Evolutionary conservation across 805 yeast genomes (phyloP).

Genomic region (Danielozyma ontarioensis): DNA sequence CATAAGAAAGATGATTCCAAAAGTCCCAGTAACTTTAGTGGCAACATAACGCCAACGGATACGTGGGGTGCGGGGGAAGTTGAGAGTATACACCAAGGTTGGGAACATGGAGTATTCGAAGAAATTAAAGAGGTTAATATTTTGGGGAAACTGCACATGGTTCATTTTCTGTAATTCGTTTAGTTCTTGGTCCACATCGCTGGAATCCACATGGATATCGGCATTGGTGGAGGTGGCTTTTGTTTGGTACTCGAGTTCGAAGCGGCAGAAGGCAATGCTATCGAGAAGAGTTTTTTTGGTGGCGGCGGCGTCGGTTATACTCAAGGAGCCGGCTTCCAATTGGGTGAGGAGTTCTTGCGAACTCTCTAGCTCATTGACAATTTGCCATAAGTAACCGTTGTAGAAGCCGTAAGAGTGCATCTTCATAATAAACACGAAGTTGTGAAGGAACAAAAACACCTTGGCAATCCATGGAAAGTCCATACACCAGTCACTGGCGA

Average conservation of each 20-base stretch:
- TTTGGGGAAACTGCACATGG: conserved; percentile 56
- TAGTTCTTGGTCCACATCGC: conserved; percentile 3
- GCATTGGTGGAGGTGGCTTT: conserved; percentile 9
- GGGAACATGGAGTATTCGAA: conserved; percentile 86
- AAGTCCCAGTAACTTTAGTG: conserved; percentile 70
- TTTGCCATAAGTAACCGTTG: conserved; percentile 83
- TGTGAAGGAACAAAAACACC: conserved; percentile 78
- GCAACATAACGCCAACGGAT: conserved; percentile 67
- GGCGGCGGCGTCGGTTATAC: conserved; percentile 10
- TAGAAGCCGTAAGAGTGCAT: conserved; percentile 90
- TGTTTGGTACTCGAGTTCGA: conserved; percentile 63
- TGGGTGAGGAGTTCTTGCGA: conserved; percentile 42
- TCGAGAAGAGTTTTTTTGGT: conserved; percentile 28
- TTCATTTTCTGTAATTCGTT: conserved; percentile 6
- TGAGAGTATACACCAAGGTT: conserved; percentile 75
- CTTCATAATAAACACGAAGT: conserved; percentile 87
- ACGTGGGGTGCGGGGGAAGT: conserved; percentile 68
- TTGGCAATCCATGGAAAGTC: conserved; percentile 86
- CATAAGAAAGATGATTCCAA: conserved; percentile 85
- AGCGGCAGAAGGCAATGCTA: conserved; percentile 62
- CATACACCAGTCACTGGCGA: conserved; percentile 44
- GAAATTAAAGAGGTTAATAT: conserved; percentile 60
- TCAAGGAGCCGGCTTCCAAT: conserved; percentile 19
- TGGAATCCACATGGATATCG: conserved; percentile 7
- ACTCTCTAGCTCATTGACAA: conserved; percentile 47